A percentile compares a stretch with the other conserved stretches of the same genome.
These are phyloP conservation scores for Cladosporium sp. DNA, from an alignment of 2,329 filamentous ascomycete genomes.

Conservation along the genomic window DNA sequence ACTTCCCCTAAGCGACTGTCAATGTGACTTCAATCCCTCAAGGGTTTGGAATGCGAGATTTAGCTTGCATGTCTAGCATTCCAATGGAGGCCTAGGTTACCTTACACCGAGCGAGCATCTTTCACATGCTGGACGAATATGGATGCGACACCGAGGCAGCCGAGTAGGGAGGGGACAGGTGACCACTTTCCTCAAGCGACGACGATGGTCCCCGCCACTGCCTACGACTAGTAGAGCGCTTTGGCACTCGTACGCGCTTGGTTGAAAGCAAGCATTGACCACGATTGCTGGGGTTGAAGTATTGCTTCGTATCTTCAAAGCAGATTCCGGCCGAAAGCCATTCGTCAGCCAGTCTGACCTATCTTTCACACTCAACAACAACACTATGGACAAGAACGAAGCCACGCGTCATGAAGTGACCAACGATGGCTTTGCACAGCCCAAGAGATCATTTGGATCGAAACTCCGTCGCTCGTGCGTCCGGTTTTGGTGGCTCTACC, in stretches of 20 bases:
- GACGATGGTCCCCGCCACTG: not conserved
- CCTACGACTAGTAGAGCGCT: not conserved
- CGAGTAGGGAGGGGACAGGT: not conserved
- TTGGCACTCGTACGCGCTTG: not conserved
- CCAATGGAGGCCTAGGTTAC: not conserved
- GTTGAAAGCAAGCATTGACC: not conserved
- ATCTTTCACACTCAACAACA: not conserved
- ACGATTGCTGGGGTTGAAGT: not conserved
- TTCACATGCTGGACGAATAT: not conserved
- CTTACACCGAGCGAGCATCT: not conserved
- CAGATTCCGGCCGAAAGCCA: not conserved
- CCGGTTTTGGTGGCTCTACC: constrained; percentile 58
- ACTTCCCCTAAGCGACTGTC: not conserved
- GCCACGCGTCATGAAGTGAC: not conserved
- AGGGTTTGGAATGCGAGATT: not conserved
- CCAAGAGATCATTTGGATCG: not conserved
- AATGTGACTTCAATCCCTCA: not conserved
- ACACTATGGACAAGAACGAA: not conserved
- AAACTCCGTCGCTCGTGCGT: constrained; percentile 12
- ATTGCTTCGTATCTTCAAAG: not conserved
- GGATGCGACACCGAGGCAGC: not conserved
- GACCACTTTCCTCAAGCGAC: not conserved
- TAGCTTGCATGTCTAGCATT: not conserved
- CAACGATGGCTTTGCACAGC: not conserved
- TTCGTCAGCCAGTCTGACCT: not conserved